These are phyloP conservation scores for Blastobotrys serpentis DNA, from an alignment of 1,139 yeast genomes.

Conservation along the genomic window DNA sequence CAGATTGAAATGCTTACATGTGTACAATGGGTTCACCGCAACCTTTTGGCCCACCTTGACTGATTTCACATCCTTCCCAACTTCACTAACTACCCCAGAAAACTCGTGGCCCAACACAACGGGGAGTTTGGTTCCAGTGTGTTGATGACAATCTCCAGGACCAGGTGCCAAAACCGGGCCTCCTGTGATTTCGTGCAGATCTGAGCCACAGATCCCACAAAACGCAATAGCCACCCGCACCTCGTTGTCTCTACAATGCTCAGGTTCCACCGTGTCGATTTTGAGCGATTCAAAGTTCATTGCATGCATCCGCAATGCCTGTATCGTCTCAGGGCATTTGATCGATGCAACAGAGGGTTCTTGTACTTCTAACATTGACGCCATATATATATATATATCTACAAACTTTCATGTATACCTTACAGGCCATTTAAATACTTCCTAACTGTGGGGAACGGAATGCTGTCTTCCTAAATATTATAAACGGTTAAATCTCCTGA, in stretches of 20 bases:
- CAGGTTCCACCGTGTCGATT: neutral
- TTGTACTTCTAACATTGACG: neutral
- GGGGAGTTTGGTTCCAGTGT: conserved; percentile 39
- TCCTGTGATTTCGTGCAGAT: conserved; percentile 47
- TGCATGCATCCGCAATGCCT: conserved; percentile 7
- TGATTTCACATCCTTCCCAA: conserved; percentile 58
- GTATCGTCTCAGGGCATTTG: neutral
- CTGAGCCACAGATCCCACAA: conserved; percentile 56
- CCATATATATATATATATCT: too few relatives aligned
- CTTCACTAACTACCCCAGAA: conserved; percentile 65
- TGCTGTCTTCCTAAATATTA: neutral
- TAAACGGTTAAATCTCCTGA: neutral
- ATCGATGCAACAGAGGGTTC: neutral
- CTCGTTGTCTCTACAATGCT: conserved; percentile 37
- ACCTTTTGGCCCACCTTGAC: conserved; percentile 40
- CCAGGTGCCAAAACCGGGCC: conserved; percentile 49
- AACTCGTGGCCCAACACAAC: conserved; percentile 65
- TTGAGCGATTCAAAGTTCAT: neutral
- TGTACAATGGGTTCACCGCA: conserved; percentile 47
- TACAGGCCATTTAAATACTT: too few relatives aligned
- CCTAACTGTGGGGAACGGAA: neutral
- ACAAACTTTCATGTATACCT: too few relatives aligned
- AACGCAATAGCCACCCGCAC: conserved; percentile 47
- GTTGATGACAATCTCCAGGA: conserved; percentile 22
- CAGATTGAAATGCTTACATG: conserved; percentile 54